Base-by-base conservation (phyloP, 2,329 filamentous ascomycete species). In the Nemania serpens region DNA sequence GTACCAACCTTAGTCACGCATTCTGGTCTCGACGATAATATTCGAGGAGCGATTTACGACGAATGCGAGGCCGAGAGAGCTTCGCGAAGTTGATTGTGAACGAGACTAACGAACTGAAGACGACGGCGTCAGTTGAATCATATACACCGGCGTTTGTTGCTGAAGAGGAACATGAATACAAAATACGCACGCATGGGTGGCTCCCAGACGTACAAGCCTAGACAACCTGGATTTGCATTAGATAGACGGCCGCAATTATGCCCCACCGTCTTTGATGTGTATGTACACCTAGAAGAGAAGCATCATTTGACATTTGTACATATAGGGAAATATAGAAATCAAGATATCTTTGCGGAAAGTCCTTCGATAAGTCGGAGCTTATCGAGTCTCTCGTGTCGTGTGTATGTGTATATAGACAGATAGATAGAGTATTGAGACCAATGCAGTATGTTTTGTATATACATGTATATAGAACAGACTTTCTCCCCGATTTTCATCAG, bases 241-340 rank as follows among this genome's bases (percentile, higher is more conserved):
- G 15, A 37, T 4, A 11, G n/a, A n/a, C n/a, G n/a, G n/a, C n/a
- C 15, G 34, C 4, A 5, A 37, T 42, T 10, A n/a, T 36, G 17
- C 9, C 29, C 12, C n/a, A n/a, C 25, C 5, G n/a, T 41, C 12
- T 13, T 48, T 42, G 45, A 45, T 41, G 29, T 41, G 22, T 52
- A 53, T 49, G 51, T 58, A 62, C 25, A 37, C 20, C 17, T 25
- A 45, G 48, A 46, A 48, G n/a, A 29, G 7, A 36, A n/a, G n/a
- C n/a, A 51, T 36, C 20, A 9, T 33, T 39, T 13, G 15, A 43
- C 29, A n/a, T 39, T 49, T 54, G 37, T 49, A 58, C 36, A 48
- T 48, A 43, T 48, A 17, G 49, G 36, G 52, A 49, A 11, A 37
- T 41, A 37, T 29, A 49, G 25, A 1, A 47, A 17, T 29, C 6